These are phyloP conservation scores for carrot (Daucus carota) DNA, from an alignment of 129 eudicot species.

Conservation along the genomic window DNA sequence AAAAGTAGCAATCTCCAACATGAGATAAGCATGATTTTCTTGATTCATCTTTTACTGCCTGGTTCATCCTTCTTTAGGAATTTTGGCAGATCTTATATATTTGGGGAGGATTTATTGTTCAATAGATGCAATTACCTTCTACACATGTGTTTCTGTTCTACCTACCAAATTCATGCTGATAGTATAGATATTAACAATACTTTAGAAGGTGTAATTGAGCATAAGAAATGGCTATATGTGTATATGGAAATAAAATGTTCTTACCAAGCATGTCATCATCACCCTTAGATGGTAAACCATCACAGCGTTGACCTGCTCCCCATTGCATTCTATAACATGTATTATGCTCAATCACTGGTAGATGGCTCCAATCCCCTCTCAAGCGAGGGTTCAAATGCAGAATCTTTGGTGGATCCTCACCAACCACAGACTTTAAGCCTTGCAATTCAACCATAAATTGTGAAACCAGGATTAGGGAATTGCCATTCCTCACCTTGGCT, in stretches of 20 bases:
- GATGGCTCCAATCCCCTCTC: slow-evolving; percentile 97
- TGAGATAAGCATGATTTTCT: not conserved
- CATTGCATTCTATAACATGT: slow-evolving; percentile 98
- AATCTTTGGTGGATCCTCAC: slow-evolving; percentile 93
- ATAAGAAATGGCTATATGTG: not conserved
- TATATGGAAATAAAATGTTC: slow-evolving; percentile 7
- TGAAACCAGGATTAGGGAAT: slow-evolving; percentile 61
- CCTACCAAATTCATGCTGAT: not conserved
- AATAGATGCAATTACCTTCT: not conserved
- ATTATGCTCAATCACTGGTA: slow-evolving; percentile 89
- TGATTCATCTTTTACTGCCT: not conserved
- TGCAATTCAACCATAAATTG: slow-evolving; percentile 91
- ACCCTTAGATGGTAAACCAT: slow-evolving; percentile 64
- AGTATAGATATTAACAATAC: not conserved
- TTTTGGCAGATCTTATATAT: not conserved
- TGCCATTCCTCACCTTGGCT: slow-evolving; percentile 35
- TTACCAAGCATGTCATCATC: slow-evolving; percentile 86
- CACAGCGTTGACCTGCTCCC: slow-evolving; percentile 90
- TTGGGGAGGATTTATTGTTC: not conserved
- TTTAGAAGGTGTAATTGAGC: not conserved
- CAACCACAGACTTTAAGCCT: slow-evolving; percentile 81
- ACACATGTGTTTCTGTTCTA: not conserved
- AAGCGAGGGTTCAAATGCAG: slow-evolving; percentile 86
- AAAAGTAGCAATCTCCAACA: not conserved
- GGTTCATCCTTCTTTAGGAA: not conserved